Evolutionary conservation across 2,329 filamentous ascomycete genomes (phyloP).

Genomic region (Neofusicoccum umdonicola): DNA sequence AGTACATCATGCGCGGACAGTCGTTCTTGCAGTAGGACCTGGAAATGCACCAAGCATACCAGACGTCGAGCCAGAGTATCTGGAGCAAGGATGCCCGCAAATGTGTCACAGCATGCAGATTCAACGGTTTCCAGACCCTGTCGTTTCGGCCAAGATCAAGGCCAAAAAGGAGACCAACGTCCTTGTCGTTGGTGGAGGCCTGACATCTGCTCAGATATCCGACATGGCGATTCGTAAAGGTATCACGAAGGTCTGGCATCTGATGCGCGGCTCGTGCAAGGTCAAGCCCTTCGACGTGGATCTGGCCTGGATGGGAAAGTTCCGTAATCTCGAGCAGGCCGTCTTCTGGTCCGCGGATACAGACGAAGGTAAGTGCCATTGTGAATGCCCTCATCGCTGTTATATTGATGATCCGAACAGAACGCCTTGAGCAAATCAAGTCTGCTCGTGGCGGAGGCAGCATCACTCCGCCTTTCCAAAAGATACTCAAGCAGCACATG

Average conservation of each 20-base stretch:
- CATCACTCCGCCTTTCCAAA: constrained; percentile 67
- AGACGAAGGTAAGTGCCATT: constrained; percentile 50
- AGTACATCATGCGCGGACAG: constrained; percentile 57
- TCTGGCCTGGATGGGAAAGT: constrained; percentile 78
- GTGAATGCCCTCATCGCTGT: too few relatives aligned
- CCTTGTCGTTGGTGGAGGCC: constrained; percentile 70
- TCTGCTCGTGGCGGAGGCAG: constrained; percentile 72
- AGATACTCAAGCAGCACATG: constrained; percentile 62
- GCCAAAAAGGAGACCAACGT: constrained; percentile 56
- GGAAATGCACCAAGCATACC: constrained; percentile 58
- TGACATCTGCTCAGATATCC: constrained; percentile 72
- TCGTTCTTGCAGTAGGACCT: constrained; percentile 70
- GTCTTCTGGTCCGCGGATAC: constrained; percentile 74
- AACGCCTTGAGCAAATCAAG: constrained; percentile 65
- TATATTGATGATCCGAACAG: constrained; percentile 27
- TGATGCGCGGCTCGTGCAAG: constrained; percentile 62
- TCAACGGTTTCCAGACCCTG: constrained; percentile 54
- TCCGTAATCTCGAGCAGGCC: constrained; percentile 73
- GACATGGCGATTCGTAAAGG: constrained; percentile 65
- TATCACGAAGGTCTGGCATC: constrained; percentile 65
- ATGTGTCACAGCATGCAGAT: constrained; percentile 66
- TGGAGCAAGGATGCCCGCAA: constrained; percentile 37
- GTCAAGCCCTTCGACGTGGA: constrained; percentile 78
- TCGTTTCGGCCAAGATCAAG: constrained; percentile 55
- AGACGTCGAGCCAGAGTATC: constrained; percentile 23